These are phyloP conservation scores for Lachnellula subtilissima DNA, from an alignment of 2,329 filamentous ascomycete species.

Conservation along the genomic window DNA sequence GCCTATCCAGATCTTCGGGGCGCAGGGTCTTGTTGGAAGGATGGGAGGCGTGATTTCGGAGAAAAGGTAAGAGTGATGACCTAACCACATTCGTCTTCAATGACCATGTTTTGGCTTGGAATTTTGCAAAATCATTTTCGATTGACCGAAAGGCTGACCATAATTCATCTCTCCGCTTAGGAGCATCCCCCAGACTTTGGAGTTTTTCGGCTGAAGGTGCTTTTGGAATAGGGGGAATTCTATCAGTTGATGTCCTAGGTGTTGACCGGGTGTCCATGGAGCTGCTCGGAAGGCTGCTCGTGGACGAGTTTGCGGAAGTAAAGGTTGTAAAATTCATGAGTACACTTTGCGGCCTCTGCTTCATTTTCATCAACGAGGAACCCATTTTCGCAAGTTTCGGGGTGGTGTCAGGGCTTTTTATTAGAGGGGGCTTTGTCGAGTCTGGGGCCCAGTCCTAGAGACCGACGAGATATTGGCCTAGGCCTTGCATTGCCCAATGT, in stretches of 20 bases:
- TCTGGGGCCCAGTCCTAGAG: conserved; percentile 17
- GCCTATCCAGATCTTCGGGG: conserved; percentile 64
- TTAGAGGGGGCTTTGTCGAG: conserved; percentile 15
- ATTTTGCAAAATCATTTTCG: conserved; percentile 65
- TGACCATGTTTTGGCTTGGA: conserved; percentile 62
- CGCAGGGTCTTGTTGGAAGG: conserved; percentile 54
- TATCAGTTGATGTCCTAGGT: conserved; percentile 39
- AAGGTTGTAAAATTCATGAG: conserved; percentile 28
- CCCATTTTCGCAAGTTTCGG: conserved; percentile 14
- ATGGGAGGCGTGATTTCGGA: conserved; percentile 55
- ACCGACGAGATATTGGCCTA: conserved; percentile 10
- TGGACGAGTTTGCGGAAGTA: conserved; percentile 30
- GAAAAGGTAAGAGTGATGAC: conserved; percentile 58
- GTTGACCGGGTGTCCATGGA: conserved; percentile 43
- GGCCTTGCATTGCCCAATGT: conserved; percentile 15
- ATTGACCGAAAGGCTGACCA: conserved; percentile 65
- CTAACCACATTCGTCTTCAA: conserved; percentile 67
- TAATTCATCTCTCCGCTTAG: conserved; percentile 63
- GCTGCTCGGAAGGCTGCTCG: conserved; percentile 34
- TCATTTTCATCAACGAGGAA: conserved; percentile 24
- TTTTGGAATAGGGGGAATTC: conserved; percentile 43
- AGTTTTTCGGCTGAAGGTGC: conserved; percentile 34
- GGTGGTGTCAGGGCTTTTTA: conserved; percentile 18
- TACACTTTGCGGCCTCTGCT: conserved; percentile 26
- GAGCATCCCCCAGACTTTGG: conserved; percentile 21